phyloP scores from a whole-genome alignment of 1,139 yeast species.

The Kluyveromyces sp. region DNA sequence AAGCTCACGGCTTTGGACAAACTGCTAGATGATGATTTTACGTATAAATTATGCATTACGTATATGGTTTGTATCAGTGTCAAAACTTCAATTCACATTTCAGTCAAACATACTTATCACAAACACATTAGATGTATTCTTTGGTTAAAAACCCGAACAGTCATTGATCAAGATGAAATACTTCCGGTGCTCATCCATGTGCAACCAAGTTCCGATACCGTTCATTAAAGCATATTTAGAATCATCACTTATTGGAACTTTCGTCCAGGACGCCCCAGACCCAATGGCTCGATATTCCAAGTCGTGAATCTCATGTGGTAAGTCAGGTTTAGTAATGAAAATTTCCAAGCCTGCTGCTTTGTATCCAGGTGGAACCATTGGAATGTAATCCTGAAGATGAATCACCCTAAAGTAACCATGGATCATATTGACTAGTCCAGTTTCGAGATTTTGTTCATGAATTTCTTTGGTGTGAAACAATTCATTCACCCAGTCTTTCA shows the following conservation, averaged over 20 bases:
- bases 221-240: slow-evolving; percentile 8
- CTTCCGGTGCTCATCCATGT: slow-evolving; percentile 27
- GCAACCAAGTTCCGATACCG: slow-evolving; percentile 20
- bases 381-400: slow-evolving; percentile 52
- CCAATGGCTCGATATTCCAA: slow-evolving; percentile 32
- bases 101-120: neutral
- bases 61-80: neutral
- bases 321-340: slow-evolving; percentile 36
- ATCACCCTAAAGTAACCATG: slow-evolving; percentile 43
- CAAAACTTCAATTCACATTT: neutral
- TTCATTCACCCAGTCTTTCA: slow-evolving; percentile 46
- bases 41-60: neutral
- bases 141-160: slow-evolving; percentile 21
- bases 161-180: slow-evolving; percentile 25
- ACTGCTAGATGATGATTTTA: neutral
- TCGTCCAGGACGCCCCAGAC: slow-evolving; percentile 7
- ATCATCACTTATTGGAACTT: slow-evolving; percentile 4
- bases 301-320: slow-evolving; percentile 42
- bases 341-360: slow-evolving; percentile 47
- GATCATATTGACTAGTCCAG: slow-evolving; percentile 15
- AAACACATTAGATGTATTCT: neutral
- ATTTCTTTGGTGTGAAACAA: slow-evolving; percentile 38
- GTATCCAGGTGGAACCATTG: slow-evolving; percentile 49
- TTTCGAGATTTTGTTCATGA: slow-evolving; percentile 15
- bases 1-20: no score